These are phyloP conservation scores for Evansstolkia leycettana DNA, from an alignment of 495 filamentous ascomycete species.

Conservation along the genomic window DNA sequence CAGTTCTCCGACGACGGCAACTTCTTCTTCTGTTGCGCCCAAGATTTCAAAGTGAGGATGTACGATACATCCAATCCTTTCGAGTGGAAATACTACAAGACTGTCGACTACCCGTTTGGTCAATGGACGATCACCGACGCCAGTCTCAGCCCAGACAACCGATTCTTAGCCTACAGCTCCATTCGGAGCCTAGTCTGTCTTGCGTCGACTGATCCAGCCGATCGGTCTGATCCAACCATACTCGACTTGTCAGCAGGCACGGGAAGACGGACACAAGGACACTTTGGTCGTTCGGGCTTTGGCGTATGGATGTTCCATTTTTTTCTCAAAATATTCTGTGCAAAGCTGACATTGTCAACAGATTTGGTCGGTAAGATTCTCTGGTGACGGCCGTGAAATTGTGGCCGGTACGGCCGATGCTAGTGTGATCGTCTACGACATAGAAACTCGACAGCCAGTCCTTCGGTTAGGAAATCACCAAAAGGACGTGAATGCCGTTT, in stretches of 20 bases:
- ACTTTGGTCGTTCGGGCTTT: slow-evolving; percentile 34
- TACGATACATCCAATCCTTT: slow-evolving; percentile 97
- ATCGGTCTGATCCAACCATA: slow-evolving; percentile 60
- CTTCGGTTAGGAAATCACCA: slow-evolving; percentile 67
- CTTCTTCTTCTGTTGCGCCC: slow-evolving; percentile 91
- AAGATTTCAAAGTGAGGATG: slow-evolving; percentile 90
- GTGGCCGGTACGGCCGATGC: slow-evolving; percentile 75
- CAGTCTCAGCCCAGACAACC: slow-evolving; percentile 82
- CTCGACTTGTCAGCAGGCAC: slow-evolving; percentile 56
- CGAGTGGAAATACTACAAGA: slow-evolving; percentile 93
- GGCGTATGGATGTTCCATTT: slow-evolving; percentile 28
- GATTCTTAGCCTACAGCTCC: slow-evolving; percentile 78
- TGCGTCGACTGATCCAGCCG: slow-evolving; percentile 73
- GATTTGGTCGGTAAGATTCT: slow-evolving; percentile 90
- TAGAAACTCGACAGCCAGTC: slow-evolving; percentile 62
- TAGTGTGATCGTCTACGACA: slow-evolving; percentile 85
- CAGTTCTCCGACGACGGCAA: slow-evolving; percentile 96
- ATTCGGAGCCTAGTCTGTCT: slow-evolving; percentile 73
- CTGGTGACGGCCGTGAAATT: slow-evolving; percentile 81
- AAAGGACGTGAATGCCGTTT: slow-evolving; percentile 93
- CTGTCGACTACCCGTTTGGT: slow-evolving; percentile 70
- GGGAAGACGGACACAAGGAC: slow-evolving; percentile 19
- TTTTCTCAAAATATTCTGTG: slow-evolving; percentile 2
- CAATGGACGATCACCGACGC: slow-evolving; percentile 97
- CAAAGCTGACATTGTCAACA: slow-evolving; percentile 15